Conservation (phyloP, 73 alveolate genomes). For the Paramecium caudatum region DNA sequence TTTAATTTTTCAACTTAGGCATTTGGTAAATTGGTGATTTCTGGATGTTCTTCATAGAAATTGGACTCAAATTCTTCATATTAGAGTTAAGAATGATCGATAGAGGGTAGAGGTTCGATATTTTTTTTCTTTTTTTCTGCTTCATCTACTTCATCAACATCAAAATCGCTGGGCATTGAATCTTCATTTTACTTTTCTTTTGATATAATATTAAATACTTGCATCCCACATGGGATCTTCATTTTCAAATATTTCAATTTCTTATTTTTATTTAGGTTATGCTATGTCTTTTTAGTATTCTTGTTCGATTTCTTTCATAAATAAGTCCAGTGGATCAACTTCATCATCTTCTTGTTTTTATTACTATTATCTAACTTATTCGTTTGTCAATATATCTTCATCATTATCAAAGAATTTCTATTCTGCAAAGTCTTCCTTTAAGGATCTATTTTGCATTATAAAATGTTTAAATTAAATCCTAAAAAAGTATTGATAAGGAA, state of each 20-base stretch:
- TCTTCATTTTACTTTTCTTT: constrained; percentile 56
- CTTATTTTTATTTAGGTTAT: constrained; percentile 53
- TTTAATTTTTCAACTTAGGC: constrained; percentile 84
- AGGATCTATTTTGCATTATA: neutral
- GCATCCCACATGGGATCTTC: constrained; percentile 66
- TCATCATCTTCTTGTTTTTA: constrained; percentile 64
- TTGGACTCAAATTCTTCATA: constrained; percentile 86
- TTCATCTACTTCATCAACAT: constrained; percentile 69
- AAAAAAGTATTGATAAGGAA: constrained; percentile 32
- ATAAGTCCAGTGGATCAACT: constrained; percentile 65
- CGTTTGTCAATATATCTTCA: constrained; percentile 57
- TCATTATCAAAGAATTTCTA: constrained; percentile 73
- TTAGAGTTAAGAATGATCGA: constrained; percentile 89
- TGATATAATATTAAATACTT: neutral
- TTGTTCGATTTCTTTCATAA: constrained; percentile 68
- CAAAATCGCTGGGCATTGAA: constrained; percentile 67
- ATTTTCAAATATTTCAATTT: constrained; percentile 68
- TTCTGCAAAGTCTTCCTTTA: constrained; percentile 68
- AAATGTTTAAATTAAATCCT: constrained; percentile 66
- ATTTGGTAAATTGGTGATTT: constrained; percentile 80
- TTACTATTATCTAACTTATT: neutral
- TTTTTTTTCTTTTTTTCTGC: constrained; percentile 74
- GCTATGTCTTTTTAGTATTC: constrained; percentile 59
- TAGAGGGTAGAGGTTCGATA: constrained; percentile 73
- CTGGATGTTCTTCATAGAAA: constrained; percentile 92